Conservation (phyloP, 2,329 filamentous ascomycete genomes). For the Colletotrichum plurivorum region DNA sequence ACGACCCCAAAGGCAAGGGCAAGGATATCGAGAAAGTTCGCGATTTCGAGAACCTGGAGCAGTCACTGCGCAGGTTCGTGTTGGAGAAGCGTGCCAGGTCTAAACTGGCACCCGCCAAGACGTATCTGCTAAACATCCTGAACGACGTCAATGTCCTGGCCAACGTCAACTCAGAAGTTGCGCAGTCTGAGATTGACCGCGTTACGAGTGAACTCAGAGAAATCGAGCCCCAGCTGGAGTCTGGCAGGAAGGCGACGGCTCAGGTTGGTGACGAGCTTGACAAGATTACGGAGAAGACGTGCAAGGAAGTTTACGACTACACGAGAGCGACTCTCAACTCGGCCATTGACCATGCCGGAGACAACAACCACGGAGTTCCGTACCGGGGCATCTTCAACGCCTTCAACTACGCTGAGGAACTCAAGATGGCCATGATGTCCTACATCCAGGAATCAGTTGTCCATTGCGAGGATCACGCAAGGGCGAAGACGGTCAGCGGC, state of each 20-base stretch:
- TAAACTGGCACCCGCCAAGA: conserved; percentile 95
- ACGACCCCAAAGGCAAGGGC: conserved; percentile 80
- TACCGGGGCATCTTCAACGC: conserved; percentile 89
- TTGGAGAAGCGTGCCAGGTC: conserved; percentile 95
- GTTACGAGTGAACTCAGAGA: conserved; percentile 85
- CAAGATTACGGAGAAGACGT: conserved; percentile 85
- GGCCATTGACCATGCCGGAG: conserved; percentile 84
- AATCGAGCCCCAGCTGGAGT: conserved; percentile 87
- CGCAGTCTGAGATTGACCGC: conserved; percentile 85
- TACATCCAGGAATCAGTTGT: conserved; percentile 86
- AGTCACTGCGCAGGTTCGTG: conserved; percentile 91
- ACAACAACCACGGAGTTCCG: conserved; percentile 82
- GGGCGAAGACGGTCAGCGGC: conserved; percentile 80
- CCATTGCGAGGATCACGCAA: conserved; percentile 88
- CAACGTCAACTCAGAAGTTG: conserved; percentile 88
- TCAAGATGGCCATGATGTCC: conserved; percentile 92
- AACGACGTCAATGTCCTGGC: conserved; percentile 89
- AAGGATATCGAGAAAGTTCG: conserved; percentile 90
- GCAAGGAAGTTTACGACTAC: conserved; percentile 87
- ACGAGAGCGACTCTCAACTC: conserved; percentile 81
- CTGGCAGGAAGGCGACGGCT: conserved; percentile 83
- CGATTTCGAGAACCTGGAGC: conserved; percentile 92
- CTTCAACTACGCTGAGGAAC: conserved; percentile 93
- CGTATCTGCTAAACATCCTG: conserved; percentile 93
- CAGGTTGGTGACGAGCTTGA: conserved; percentile 88